These are phyloP conservation scores for Amphirosellinia nigrospora DNA, from an alignment of 495 filamentous ascomycete species.

Conservation along the genomic window DNA sequence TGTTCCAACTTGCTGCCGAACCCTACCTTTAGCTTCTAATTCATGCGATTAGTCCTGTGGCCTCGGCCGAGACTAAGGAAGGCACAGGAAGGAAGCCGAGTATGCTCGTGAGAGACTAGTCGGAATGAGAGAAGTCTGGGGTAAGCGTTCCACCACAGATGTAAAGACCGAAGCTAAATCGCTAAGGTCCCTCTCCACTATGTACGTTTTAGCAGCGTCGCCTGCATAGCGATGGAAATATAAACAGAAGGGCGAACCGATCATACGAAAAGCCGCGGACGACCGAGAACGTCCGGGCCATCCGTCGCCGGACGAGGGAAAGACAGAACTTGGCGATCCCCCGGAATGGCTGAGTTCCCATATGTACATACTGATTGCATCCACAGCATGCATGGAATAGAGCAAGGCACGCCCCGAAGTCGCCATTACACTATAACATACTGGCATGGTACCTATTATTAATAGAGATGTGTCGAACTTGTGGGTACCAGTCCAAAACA, in stretches of 20 bases:
- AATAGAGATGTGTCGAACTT: conserved; percentile 9
- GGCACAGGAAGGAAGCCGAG: not conserved
- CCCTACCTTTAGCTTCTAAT: not conserved
- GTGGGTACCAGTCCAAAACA: conserved; percentile 6
- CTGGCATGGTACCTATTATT: not conserved
- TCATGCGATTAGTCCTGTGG: not conserved
- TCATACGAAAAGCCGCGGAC: not conserved
- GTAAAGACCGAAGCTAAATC: not conserved
- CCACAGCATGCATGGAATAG: not conserved
- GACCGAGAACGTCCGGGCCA: not conserved
- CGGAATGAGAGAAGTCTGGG: not conserved
- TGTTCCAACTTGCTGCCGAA: not conserved
- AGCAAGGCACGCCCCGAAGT: not conserved
- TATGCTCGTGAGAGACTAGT: not conserved
- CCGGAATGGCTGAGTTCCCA: not conserved
- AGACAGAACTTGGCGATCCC: not conserved
- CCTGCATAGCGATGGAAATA: not conserved
- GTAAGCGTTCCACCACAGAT: not conserved
- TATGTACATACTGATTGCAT: not conserved
- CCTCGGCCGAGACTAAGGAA: not conserved
- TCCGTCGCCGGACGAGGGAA: not conserved
- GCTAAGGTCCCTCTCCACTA: not conserved
- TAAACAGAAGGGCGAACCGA: not conserved
- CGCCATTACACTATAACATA: not conserved
- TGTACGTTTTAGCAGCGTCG: not conserved